phyloP scores from a whole-genome alignment of 192 early-diverging fungal genomes.

The Backusella parvicylindrica region DNA sequence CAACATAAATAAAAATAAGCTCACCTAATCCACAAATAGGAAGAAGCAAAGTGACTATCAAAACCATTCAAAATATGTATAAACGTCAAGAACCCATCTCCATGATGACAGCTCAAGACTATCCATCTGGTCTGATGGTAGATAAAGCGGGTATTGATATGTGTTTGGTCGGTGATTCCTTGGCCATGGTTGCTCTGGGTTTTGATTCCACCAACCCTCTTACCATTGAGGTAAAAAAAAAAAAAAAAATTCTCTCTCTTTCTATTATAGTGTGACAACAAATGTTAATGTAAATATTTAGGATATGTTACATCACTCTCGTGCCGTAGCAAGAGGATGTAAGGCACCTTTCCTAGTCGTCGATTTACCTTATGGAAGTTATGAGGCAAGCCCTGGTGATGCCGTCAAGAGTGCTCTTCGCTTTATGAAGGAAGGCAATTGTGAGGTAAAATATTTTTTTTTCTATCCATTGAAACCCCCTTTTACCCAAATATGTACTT shows the following conservation, averaged over 20 bases:
- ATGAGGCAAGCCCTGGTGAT: conserved; percentile 70
- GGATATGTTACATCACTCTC: conserved; percentile 96
- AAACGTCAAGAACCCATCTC: conserved; percentile 73
- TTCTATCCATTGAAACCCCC: neutral
- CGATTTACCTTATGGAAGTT: conserved; percentile 93
- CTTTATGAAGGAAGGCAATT: conserved; percentile 84
- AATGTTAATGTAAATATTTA: conserved; percentile 14
- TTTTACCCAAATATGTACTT: neutral
- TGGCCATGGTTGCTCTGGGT: conserved; percentile 97
- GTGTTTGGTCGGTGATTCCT: conserved; percentile 89
- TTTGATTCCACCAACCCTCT: conserved; percentile 80
- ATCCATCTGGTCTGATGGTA: conserved; percentile 81
- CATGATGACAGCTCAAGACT: conserved; percentile 97
- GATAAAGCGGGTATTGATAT: conserved; percentile 86
- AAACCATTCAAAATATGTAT: conserved; percentile 76
- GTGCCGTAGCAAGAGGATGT: conserved; percentile 81
- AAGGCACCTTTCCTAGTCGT: conserved; percentile 77
- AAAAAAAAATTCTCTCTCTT: neutral
- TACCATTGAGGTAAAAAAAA: conserved; percentile 73
- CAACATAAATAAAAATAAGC: neutral
- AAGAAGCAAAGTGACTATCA: conserved; percentile 81
- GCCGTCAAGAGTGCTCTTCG: conserved; percentile 81
- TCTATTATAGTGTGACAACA: neutral
- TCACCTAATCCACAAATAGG: conserved; percentile 18
- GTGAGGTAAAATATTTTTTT: conserved; percentile 50